Percentiles rank a stretch among this genome's conserved stretches.
These are phyloP conservation scores for Xylaria grammica DNA, from an alignment of 495 filamentous ascomycete genomes.

Conservation along the genomic window DNA sequence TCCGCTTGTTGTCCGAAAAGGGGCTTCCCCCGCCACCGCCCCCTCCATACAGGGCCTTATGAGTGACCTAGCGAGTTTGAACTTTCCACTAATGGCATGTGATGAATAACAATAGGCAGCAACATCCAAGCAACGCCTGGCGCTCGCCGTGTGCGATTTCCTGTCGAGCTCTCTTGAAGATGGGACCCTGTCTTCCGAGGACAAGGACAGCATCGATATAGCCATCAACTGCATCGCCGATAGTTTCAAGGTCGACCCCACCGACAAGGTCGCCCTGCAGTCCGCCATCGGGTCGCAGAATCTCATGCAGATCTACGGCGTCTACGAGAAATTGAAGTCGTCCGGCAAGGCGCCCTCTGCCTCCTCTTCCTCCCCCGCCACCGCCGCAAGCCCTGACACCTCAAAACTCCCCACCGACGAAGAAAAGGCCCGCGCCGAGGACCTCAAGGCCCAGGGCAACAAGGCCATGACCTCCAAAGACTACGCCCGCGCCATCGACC, in stretches of 20 bases:
- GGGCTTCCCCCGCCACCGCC: no score
- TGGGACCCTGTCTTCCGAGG: slow-evolving; percentile 83
- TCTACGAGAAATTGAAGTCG: slow-evolving; percentile 91
- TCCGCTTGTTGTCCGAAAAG: no score
- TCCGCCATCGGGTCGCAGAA: slow-evolving; percentile 83
- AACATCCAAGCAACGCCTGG: slow-evolving; percentile 92
- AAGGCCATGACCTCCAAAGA: slow-evolving; percentile 92
- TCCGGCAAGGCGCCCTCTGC: slow-evolving; percentile 18
- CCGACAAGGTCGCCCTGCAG: slow-evolving; percentile 71
- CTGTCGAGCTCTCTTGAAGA: slow-evolving; percentile 83
- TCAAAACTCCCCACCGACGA: slow-evolving; percentile 52
- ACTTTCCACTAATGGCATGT: neutral
- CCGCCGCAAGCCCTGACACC: slow-evolving; percentile 32
- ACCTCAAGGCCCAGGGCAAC: slow-evolving; percentile 90
- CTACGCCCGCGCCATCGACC: slow-evolving; percentile 76
- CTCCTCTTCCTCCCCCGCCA: slow-evolving; percentile 35
- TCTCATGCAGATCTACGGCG: slow-evolving; percentile 86
- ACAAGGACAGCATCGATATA: slow-evolving; percentile 89
- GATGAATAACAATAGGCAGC: neutral
- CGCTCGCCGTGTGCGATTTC: slow-evolving; percentile 96
- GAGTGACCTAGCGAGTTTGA: neutral
- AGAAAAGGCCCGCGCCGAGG: slow-evolving; percentile 78
- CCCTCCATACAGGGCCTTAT: no score
- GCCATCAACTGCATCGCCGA: slow-evolving; percentile 92
- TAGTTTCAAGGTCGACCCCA: slow-evolving; percentile 89